Base-by-base conservation (phyloP, 805 yeast species). In the Candida oleophila region DNA sequence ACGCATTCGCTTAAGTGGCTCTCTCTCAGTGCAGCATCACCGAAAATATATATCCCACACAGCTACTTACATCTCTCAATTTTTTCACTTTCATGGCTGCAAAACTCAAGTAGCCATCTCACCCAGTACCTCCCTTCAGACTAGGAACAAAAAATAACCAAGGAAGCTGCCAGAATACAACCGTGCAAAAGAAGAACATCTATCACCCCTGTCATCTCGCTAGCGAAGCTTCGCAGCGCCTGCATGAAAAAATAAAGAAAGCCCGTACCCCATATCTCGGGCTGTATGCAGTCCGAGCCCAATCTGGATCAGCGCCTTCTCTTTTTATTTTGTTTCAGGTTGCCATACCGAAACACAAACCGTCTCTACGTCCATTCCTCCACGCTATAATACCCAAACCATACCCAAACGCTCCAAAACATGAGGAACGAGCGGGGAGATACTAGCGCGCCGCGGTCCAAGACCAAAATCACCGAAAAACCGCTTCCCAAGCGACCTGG, bases 401-500 rank as follows among this genome's bases (percentile, higher is more conserved):
- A 15, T 33, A 33, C 18, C 18, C 7, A 7, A 33, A 33, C 7
- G 15, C 36, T 15, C 7, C 14, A 4, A 5, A 16, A 11, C 4
- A 36, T 36, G 39, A 36, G 19, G 39, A 18, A 36, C 39, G 39
- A 36, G 5, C 39, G 8, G 22, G 21, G 21, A 9, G 41, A 21
- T 22, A 9, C 19, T 9, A 5, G 20, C 33, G 14, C 14, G 9
- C 34, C 42, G 11, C 15, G 34, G 4, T 25, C 42, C 12, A 20
- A 20, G 12, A 20, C 22, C 19, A 22, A 41, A 15, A n/a, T 41
- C 7, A 22, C 9, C 37, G 36, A 41, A 9, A 41, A 41, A 28
- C 43, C 43, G n/a, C 36, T 41, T 12, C 43, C 43, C 16, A 41
- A 41, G 16, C 32, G 37, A 38, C 45, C 42, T 18, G 42, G 22